Base-by-base conservation (phyloP, 108 stramenopile species). In the Skeletonema potamos region DNA sequence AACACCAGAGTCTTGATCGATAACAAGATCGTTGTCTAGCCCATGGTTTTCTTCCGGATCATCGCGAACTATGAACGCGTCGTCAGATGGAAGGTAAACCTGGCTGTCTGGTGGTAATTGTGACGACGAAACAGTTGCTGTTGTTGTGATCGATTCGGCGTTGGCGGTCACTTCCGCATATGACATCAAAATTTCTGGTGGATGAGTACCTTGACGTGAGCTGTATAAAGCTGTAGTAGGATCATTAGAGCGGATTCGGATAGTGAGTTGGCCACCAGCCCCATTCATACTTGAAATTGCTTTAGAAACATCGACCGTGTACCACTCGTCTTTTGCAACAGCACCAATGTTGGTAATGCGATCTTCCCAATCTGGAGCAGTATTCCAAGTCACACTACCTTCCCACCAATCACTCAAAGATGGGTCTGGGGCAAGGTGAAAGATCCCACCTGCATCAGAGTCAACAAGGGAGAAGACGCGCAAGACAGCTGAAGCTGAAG, bases 401-500 rank as follows among this genome's bases (percentile, higher is more conserved):
- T 51, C 48, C 48, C n/a, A 3, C 48, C 48, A 51, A 51, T 51
- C 48, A 22, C 22, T 22, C 22, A 4, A 22, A 51, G 48, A 6
- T 22, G 48, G 22, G 48, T 51, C 48, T 2, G 48, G 48, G 48
- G 48, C 48, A 22, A 51, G 48, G 8, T 51, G 48, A 22, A 51
- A 51, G 48, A 51, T 51, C 2, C 48, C 48, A 15, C 48, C 48
- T 20, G 48, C 20, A 0, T 0, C 0, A 27, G 74, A 60, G 51
- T 75, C 34, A 28, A 29, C 32, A 6, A 75, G 34, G 5, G 74
- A 48, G 28, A 66, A 75, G 6, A 75, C 13, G 24, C 66, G 57
- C 58, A 75, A 62, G 2, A 67, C 66, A n/a, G 74, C 74, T 15
- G 59, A 51, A 62, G 58, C 30, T 12, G 66, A 67, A 43, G 66